Conservation (phyloP, 768 basidiomycete genomes). For the Boletus sp. region DNA sequence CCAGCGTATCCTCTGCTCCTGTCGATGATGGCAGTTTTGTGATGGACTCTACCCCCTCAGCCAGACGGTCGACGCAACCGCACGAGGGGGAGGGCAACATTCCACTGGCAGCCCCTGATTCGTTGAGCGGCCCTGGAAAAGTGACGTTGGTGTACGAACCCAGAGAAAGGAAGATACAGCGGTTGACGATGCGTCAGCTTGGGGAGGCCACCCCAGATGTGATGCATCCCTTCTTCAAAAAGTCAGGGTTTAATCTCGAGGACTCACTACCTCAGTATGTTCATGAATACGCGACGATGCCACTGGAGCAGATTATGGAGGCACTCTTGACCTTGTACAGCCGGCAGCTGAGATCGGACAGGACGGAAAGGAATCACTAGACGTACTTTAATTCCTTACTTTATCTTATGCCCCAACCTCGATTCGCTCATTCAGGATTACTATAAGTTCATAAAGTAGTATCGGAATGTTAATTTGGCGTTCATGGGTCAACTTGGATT, state of each 20-base stretch:
- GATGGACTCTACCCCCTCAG: constrained; percentile 1
- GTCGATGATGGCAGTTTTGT: constrained; percentile 6
- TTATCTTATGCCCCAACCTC: background rate
- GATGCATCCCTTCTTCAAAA: constrained; percentile 85
- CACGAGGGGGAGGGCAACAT: constrained; percentile 13
- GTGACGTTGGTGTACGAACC: constrained; percentile 48
- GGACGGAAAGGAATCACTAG: constrained; percentile 15
- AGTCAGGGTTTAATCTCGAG: constrained; percentile 77
- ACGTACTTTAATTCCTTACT: background rate
- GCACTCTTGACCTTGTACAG: constrained; percentile 73
- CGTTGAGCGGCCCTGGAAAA: constrained; percentile 9
- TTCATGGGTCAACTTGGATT: background rate
- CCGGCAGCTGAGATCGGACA: constrained; percentile 52
- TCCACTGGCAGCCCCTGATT: background rate
- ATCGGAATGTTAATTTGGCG: background rate
- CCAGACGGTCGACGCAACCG: constrained; percentile 15
- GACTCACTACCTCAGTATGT: constrained; percentile 85
- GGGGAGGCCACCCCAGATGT: constrained; percentile 89
- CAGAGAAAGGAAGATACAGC: constrained; percentile 63
- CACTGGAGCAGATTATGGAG: constrained; percentile 83
- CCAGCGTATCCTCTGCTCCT: background rate
- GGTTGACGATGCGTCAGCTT: constrained; percentile 79
- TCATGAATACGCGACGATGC: constrained; percentile 80
- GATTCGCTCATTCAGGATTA: background rate
- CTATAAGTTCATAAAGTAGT: background rate